Evolutionary conservation across 75 land plant species (phyloP), one percentile per base, ranked within the genome.

Genomic region (Selaginella tamariscina): DNA sequence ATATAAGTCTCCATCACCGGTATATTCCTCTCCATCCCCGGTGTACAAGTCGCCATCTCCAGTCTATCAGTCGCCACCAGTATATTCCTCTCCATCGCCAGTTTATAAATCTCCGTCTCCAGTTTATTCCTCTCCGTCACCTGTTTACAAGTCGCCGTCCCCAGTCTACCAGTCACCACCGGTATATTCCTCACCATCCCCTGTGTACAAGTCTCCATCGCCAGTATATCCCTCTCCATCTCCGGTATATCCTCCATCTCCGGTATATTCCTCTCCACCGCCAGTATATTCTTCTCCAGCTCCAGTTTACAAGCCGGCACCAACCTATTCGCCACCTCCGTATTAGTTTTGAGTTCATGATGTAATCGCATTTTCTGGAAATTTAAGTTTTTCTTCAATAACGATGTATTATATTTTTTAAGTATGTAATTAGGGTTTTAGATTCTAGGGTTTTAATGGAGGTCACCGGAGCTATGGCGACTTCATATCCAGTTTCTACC

Each of bases 231-330:
- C 49, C 15, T 39, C 49, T 39, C 49, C 49, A 39, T 39, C 49
- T 39, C 49, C 49, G 49, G 49, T 39, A 5, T 39, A 39, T 39
- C 49, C 49, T 39, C 49, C 49, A 39, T 39, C 49, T 39, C 49
- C 49, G 5, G 49, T 39, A 39, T 39, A 39, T 39, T 39, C 49
- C 15, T 15, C 49, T 5, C 49, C 49, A 39, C 15, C 49, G 11
- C 49, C 49, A 39, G 49, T 39, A 39, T 39, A 39, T 15, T 39
- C 49, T 15, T 39, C 49, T 5, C 49, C 49, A 39, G 5, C 49
- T 39, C 49, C 49, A 39, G 49, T 39, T 39, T 39, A 39, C 49
- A 39, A 39, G 49, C 15, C 49, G 49, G 11, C 49, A 39, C 49
- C 49, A 39, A 5, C 49, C 15, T 39, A 5, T 39, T 39, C 49